A percentile compares a stretch with the other conserved stretches of the same genome.
Conservation (phyloP, 805 yeast species). For the Limtongozyma cylindracea region DNA sequence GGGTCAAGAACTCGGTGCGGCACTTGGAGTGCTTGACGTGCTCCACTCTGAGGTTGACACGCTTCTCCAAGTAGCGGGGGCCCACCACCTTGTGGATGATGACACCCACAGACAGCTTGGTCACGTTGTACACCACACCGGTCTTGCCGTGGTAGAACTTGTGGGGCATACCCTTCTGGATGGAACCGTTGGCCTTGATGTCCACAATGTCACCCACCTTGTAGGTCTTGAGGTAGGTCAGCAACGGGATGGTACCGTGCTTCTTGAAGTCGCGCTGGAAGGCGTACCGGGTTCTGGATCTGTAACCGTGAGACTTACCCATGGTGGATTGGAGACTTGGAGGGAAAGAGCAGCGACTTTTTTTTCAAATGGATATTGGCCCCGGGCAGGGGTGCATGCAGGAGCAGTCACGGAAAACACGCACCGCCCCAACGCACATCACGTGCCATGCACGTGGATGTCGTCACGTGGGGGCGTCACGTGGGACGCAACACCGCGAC, state of each 20-base stretch:
- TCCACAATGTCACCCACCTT: constrained; percentile 99
- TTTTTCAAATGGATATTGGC: too few species aligned
- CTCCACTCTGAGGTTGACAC: constrained; percentile 95
- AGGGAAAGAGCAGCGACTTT: too few species aligned
- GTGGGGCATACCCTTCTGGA: constrained; percentile 99
- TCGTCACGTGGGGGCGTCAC: too few species aligned
- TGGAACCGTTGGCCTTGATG: constrained; percentile 96
- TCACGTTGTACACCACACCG: constrained; percentile 96
- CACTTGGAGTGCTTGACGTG: constrained; percentile 99
- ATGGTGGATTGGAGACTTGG: too few species aligned
- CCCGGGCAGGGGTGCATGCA: too few species aligned
- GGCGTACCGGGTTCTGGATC: constrained; percentile 99
- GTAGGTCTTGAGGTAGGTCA: constrained; percentile 94
- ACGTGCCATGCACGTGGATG: too few species aligned
- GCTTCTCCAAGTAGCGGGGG: constrained; percentile 96
- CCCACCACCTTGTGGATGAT: constrained; percentile 97
- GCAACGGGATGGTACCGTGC: constrained; percentile 86
- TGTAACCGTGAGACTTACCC: constrained; percentile 99
- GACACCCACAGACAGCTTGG: constrained; percentile 97
- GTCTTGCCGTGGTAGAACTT: constrained; percentile 99
- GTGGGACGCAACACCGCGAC: too few species aligned
- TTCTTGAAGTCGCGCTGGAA: constrained; percentile 99
- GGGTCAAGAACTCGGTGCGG: constrained; percentile 96
- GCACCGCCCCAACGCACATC: too few species aligned
- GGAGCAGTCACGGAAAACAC: too few species aligned